Base-by-base conservation (phyloP, 1,139 yeast genomes). In the Diutina catenulata region DNA sequence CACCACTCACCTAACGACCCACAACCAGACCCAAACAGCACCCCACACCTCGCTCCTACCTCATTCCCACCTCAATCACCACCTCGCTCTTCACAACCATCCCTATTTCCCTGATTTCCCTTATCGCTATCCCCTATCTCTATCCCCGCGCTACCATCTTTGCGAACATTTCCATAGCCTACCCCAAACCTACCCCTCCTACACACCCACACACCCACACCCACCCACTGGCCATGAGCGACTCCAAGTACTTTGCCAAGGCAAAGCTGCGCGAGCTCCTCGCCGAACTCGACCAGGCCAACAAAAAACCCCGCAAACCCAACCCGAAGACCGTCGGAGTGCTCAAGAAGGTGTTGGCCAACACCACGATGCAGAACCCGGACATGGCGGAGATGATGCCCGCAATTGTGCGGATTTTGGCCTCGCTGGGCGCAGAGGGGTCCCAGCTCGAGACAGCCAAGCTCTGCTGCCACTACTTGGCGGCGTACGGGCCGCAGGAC, bases 361-460 rank as follows among this genome's bases (percentile, higher is more conserved):
- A 87, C 54, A 70, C 86, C 57, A 80, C 93, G 4, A 67, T 87
- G 59, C 87, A 87, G 41, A 86, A 86, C 52, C 69, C 70, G 45
- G 96, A 88, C 50, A 72, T 87, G 74, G 67, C 76, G 9, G 52
- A 63, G 28, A 53, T 88, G 42, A 72, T 80, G 52, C 78, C 80
- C 1, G 94, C 82, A 37, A 70, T 88, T 10, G 53, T 82, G 7
- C 62, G 62, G 25, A 64, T 82, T 40, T 68, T 84, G 65, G 61
- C 68, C 13, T 18, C 9, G 11, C 23, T 26, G 13, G n/a, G 19
- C 3, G 10, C 3, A n/a, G 28, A 23, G 10, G 24, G 11, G n/a
- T 6, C 11, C 7, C 36, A 23, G 10, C n/a, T 33, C 21, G 36
- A 33, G 10, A 15, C 23, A 13, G 22, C 11, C 21, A 33, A 33